Percentiles rank a stretch among this genome's conserved stretches.
Conservation (phyloP, 2,329 filamentous ascomycete species). For the Cercospora sp. region DNA sequence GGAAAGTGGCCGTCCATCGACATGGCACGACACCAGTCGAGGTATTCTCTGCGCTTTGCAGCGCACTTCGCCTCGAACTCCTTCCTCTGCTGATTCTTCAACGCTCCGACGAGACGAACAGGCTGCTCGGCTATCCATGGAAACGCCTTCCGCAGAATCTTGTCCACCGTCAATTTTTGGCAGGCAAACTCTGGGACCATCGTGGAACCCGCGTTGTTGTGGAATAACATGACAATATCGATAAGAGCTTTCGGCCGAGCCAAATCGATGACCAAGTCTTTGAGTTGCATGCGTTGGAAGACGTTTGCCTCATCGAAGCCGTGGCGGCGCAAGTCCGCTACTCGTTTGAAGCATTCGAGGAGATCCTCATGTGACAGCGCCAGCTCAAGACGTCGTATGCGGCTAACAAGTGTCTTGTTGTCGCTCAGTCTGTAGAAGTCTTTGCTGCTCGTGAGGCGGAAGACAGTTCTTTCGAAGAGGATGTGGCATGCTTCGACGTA, state of each 20-base stretch:
- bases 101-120: slow-evolving; percentile 29
- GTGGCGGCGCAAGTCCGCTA: not conserved
- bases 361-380: slow-evolving; percentile 26
- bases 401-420: slow-evolving; percentile 8
- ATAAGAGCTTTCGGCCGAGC: not conserved
- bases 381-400: slow-evolving; percentile 30
- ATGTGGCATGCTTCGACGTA: slow-evolving; percentile 27
- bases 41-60: slow-evolving; percentile 16
- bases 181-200: slow-evolving; percentile 18
- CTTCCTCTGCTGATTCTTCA: slow-evolving; percentile 30
- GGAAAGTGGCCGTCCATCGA: slow-evolving; percentile 5
- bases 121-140: slow-evolving; percentile 31
- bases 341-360: slow-evolving; percentile 19
- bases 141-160: slow-evolving; percentile 30
- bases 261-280: slow-evolving; percentile 12
- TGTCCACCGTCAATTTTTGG: slow-evolving; percentile 27
- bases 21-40: slow-evolving; percentile 20
- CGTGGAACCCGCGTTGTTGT: not conserved
- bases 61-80: slow-evolving; percentile 25
- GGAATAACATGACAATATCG: not conserved
- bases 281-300: slow-evolving; percentile 14
- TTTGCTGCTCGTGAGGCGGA: slow-evolving; percentile 23
- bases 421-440: slow-evolving; percentile 22
- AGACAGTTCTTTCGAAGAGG: slow-evolving; percentile 24
- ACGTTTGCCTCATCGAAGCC: not conserved